Evolutionary conservation across 2,329 filamentous ascomycete species (phyloP), one percentile per base, ranked within the genome.

Genomic region (Nemania sp.): DNA sequence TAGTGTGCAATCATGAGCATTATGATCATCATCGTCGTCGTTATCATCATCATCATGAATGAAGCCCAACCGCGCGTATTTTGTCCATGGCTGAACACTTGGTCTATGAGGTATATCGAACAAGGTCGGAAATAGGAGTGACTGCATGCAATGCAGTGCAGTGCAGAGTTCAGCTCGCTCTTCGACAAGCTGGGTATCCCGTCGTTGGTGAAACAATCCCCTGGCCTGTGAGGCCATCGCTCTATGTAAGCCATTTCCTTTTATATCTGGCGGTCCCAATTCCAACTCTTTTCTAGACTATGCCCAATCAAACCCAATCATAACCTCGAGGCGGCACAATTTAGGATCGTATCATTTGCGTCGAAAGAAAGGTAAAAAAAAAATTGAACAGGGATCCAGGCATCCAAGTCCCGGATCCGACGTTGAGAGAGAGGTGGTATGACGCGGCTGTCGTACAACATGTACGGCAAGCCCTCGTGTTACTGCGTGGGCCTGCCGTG

Each of bases 101-200:
- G 60, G 66, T 75, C 73, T 75, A 75, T 67, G 57, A 59, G 71
- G 71, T 72, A 73, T 74, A 72, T 72, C 69, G 71, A 73, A 73
- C 56, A 63, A 61, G 18, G 51, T 47, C 53, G 57, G 38, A 55
- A 69, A 66, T 26, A 53, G 57, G 58, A 60, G 57, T 47, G 53
- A 45, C 51, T 43, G 67, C 55, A 26, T 66, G 45, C 27, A 62
- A 45, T 60, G 43, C 29, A 32, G 8, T 67, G 51, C 27, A 62
- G 43, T 60, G 43, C 57, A 62, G 47, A 67, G 66, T 66, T 55
- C 54, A 61, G 61, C 69, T 66, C 51, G 51, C 47, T 69, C 62
- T 52, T 54, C 58, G 66, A 71, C 53, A 66, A 75, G 62, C 58
- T 62, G 66, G 54, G 66, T 65, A 66, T 69, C 59, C 62, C 55